Percentiles rank a stretch among this genome's conserved stretches.
Conservation (phyloP, 148 eudicot species). For the Salicornia ramosissima region DNA sequence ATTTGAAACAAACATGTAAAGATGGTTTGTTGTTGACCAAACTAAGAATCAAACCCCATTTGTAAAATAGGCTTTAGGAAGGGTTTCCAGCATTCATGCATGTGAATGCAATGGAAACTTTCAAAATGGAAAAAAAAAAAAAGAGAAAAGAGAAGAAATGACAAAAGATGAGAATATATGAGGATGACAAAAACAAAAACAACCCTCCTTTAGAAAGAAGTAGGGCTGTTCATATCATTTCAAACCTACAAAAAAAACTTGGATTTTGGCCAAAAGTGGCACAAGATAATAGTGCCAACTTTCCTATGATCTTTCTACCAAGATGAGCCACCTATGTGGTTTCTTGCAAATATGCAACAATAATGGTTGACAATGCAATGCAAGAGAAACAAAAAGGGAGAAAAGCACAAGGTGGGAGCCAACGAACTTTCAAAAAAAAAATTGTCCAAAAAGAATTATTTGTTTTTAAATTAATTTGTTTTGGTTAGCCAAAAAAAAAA, state of each 20-base stretch:
- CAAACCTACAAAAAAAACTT: background rate
- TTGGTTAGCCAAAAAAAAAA: no score
- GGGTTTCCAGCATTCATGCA: slow-evolving; percentile 19
- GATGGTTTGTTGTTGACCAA: background rate
- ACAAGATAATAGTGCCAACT: slow-evolving; percentile 5
- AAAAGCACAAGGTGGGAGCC: slow-evolving; percentile 16
- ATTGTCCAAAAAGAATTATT: background rate
- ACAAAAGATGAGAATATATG: background rate
- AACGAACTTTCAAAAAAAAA: slow-evolving; percentile 7
- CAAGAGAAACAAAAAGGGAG: background rate
- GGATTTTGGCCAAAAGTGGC: background rate
- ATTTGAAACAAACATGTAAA: background rate
- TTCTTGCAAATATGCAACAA: background rate
- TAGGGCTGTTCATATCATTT: slow-evolving; percentile 19
- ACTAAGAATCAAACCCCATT: slow-evolving; percentile 1
- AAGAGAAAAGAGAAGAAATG: background rate
- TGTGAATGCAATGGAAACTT: slow-evolving; percentile 3
- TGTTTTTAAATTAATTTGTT: no score
- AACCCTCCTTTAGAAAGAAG: slow-evolving; percentile 12
- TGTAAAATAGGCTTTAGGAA: background rate
- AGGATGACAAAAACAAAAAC: background rate
- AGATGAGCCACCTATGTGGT: background rate
- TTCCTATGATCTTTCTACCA: background rate
- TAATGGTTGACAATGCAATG: slow-evolving; percentile 16
- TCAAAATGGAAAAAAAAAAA: background rate